Percentiles rank a stretch among this genome's conserved stretches.
phyloP scores from a whole-genome alignment of 1,284 basidiomycete species.

The Volvariella surrecta region DNA sequence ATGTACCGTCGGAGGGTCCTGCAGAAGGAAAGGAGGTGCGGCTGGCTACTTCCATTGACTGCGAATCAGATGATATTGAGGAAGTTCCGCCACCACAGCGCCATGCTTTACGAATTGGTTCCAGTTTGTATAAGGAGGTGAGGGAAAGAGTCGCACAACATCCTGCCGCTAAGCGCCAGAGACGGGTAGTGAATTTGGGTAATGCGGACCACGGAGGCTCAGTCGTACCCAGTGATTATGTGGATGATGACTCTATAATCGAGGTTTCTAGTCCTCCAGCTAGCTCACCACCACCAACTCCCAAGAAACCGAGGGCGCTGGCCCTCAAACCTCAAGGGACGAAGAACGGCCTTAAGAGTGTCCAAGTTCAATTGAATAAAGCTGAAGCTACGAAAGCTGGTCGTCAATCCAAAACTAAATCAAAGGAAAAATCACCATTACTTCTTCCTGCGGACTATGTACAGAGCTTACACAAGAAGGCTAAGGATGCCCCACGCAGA shows the following conservation, averaged over 20 bases:
- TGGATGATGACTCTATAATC: slow-evolving; percentile 20
- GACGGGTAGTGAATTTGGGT: slow-evolving; percentile 20
- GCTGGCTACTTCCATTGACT: too few species aligned
- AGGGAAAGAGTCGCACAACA: slow-evolving; percentile 25
- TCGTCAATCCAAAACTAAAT: slow-evolving; percentile 6
- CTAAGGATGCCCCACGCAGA: slow-evolving; percentile 3
- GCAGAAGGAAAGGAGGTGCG: too few species aligned
- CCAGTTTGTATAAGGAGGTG: slow-evolving; percentile 22
- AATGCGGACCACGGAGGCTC: slow-evolving; percentile 8
- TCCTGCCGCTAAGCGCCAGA: slow-evolving; percentile 15
- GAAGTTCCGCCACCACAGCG: too few species aligned
- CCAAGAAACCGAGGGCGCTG: slow-evolving; percentile 3
- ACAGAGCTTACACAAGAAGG: slow-evolving; percentile 18
- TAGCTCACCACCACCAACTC: slow-evolving; percentile 4
- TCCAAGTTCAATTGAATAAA: slow-evolving; percentile 4
- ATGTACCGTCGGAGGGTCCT: too few species aligned
- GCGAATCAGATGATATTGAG: too few species aligned
- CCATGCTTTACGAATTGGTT: slow-evolving; percentile 6
- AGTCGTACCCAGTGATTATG: slow-evolving; percentile 9
- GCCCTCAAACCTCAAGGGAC: background rate
- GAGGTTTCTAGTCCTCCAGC: slow-evolving; percentile 21
- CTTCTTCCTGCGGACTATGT: slow-evolving; percentile 24
- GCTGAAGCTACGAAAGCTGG: slow-evolving; percentile 5
- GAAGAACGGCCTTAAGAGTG: background rate
- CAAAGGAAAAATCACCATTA: slow-evolving; percentile 17